These are phyloP conservation scores for Phyllosticta citribraziliensis DNA, from an alignment of 2,329 filamentous ascomycete genomes.

Conservation along the genomic window DNA sequence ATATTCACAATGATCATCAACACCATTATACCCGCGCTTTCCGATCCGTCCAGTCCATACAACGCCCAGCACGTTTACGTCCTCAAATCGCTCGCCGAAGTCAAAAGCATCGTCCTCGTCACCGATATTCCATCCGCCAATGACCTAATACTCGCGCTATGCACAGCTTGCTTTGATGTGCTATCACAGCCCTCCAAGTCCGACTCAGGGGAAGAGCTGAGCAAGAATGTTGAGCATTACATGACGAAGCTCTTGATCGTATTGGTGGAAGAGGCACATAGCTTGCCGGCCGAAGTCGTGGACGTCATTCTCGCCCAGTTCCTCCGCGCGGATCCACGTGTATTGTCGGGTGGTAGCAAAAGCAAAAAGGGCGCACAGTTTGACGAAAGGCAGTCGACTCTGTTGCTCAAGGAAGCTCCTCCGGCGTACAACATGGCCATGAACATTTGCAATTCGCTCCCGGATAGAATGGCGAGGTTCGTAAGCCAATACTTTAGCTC, in stretches of 20 bases:
- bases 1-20: constrained; percentile 86
- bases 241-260: constrained; percentile 79
- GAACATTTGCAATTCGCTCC: constrained; percentile 77
- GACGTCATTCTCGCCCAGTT: constrained; percentile 96
- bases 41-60: constrained; percentile 80
- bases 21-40: constrained; percentile 72
- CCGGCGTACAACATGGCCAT: constrained; percentile 95
- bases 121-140: constrained; percentile 80
- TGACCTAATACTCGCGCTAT: constrained; percentile 64
- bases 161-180: constrained; percentile 85
- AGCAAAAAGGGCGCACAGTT: constrained; percentile 44
- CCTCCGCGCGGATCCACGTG: constrained; percentile 68
- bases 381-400: constrained; percentile 70
- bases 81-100: constrained; percentile 75
- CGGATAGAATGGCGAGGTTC: constrained; percentile 90
- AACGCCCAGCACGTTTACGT: constrained; percentile 90
- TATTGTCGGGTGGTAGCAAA: constrained; percentile 34
- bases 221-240: constrained; percentile 88
- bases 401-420: constrained; percentile 79
- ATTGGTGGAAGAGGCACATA: constrained; percentile 75
- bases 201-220: constrained; percentile 67
- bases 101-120: constrained; percentile 89
- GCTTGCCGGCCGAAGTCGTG: constrained; percentile 70
- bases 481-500: constrained; percentile 96
- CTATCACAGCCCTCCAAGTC: constrained; percentile 69